Evolutionary conservation across 306 rosid genomes (phyloP), one percentile per base, ranked within the genome.

Genomic region (Dalbergia oliveri): DNA sequence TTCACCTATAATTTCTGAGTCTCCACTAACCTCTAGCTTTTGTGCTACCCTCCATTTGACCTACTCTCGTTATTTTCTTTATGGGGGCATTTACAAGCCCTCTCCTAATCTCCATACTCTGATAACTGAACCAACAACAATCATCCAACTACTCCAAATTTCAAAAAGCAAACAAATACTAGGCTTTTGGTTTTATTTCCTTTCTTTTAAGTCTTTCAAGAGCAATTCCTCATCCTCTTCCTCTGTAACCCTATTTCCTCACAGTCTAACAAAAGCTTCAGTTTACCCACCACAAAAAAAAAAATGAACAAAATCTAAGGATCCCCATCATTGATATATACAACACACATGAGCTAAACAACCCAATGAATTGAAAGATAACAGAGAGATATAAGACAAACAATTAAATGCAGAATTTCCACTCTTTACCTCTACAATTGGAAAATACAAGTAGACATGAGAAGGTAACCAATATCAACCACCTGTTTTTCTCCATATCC

Each of bases 391-490:
- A 81, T 19, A 9, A 62, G 60, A 2, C 75, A 75, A 21, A 54
- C n/a, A 15, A n/a, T 61, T 14, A 39, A 23, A 56, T 13, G 72
- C 69, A 54, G 15, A 70, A 84, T 66, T 59, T 66, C 19, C 66
- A 44, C 10, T 12, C 2, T 59, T 78, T 79, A 93, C 98, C 97
- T 90, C 97, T 87, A 57, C 84, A 87, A 51, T 84, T 71, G 4
- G 94, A 87, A 64, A 65, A 83, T 34, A 74, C 70, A 72, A 88
- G 12, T 35, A 88, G 34, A 43, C 88, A 88, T 5, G 85, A 63
- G 71, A 75, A 73, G 45, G 80, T 64, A 45, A 80, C 85, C 76
- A 87, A 44, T 21, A 88, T 39, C 67, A 91, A 80, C 91, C 93
- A 86, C 76, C 88, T 63, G 41, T 66, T 66, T 50, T 75, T 86